Base-by-base conservation (phyloP, 2,329 filamentous ascomycete genomes). In the Torrubiella hemipterigena region DNA sequence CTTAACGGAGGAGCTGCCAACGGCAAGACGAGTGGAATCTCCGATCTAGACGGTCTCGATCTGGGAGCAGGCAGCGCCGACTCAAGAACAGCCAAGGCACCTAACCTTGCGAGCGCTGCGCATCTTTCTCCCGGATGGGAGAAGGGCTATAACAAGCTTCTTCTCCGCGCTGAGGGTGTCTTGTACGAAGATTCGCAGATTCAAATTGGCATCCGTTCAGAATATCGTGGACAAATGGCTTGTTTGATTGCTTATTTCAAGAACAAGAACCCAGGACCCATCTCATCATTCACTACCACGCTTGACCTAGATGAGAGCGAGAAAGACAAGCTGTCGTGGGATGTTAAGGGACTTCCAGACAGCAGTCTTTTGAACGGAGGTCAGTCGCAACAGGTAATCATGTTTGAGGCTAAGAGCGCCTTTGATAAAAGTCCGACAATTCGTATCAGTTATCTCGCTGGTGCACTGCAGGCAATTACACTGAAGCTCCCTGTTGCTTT, bases 121-220 rank as follows among this genome's bases (percentile, higher is more conserved):
- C 87, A 96, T 61, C 61, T 98, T 36, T 93, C 86, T 20, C 91
- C 91, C 4, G 86, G 89, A 30, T 98, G 91, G 91, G 83, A 96
- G 48, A 67, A 76, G 41, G 91, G 93, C 7, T 96, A 82, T 58
- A 83, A 89, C 49, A 75, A 77, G 32, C 64, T 98, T 12, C 68
- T 94, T 43, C 73, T 94, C 30, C 70, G 69, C 33, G 61, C 80
- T 0, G 87, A 96, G 51, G 91, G 91, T 33, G 72, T 98, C 7
- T 65, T 98, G 1, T 98, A 95, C 51, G 87, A 98, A 56, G 91
- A 98, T 50, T 80, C 79, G 0, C 91, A 98, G 56, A 73, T 98
- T 32, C 89, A 98, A 51, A 70, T 98, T 24, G 91, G 91, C 19
- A 61, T 96, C 31, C 78, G 91, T 21, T 93, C 86, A 8, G 91